phyloP scores from a whole-genome alignment of 768 basidiomycete species.

The Lactarius evosmus region DNA sequence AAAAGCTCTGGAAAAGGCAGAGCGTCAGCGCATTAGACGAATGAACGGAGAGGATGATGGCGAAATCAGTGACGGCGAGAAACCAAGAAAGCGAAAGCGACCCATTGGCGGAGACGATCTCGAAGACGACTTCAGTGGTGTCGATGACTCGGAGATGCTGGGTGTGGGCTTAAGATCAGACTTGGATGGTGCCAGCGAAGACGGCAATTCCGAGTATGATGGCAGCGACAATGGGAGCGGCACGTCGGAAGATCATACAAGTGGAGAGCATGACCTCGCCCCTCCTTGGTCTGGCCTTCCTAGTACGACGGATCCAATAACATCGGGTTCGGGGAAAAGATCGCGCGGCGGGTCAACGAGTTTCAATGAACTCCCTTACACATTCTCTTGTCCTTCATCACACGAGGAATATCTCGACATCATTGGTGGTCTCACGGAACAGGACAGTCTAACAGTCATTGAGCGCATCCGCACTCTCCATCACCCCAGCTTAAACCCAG shows the following conservation, averaged over 20 bases:
- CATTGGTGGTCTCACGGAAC: slow-evolving; percentile 63
- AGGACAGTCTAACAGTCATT: slow-evolving; percentile 74
- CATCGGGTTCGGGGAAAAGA: slow-evolving; percentile 2
- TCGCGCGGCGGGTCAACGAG: not conserved
- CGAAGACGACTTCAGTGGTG: slow-evolving; percentile 74
- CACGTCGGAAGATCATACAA: slow-evolving; percentile 33
- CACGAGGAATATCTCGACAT: slow-evolving; percentile 92
- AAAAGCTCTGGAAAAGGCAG: slow-evolving; percentile 81
- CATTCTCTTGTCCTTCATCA: slow-evolving; percentile 81
- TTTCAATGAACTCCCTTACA: slow-evolving; percentile 77
- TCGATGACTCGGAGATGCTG: slow-evolving; percentile 30
- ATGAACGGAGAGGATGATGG: slow-evolving; percentile 80
- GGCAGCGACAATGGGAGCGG: slow-evolving; percentile 35
- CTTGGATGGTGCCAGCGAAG: slow-evolving; percentile 19
- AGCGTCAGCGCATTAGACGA: slow-evolving; percentile 68
- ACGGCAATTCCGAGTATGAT: slow-evolving; percentile 28
- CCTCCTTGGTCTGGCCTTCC: slow-evolving; percentile 4
- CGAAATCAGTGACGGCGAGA: slow-evolving; percentile 57
- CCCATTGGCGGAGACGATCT: slow-evolving; percentile 79
- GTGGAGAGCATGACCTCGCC: slow-evolving; percentile 32
- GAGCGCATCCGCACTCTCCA: slow-evolving; percentile 88
- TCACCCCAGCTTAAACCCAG: slow-evolving; percentile 87
- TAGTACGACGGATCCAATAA: not conserved
- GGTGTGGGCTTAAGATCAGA: slow-evolving; percentile 38
- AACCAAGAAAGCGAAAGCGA: slow-evolving; percentile 49